Percentiles rank a stretch among this genome's conserved stretches.
phyloP scores from a whole-genome alignment of 164 flowering plant species.

The Taxillus chinensis region DNA sequence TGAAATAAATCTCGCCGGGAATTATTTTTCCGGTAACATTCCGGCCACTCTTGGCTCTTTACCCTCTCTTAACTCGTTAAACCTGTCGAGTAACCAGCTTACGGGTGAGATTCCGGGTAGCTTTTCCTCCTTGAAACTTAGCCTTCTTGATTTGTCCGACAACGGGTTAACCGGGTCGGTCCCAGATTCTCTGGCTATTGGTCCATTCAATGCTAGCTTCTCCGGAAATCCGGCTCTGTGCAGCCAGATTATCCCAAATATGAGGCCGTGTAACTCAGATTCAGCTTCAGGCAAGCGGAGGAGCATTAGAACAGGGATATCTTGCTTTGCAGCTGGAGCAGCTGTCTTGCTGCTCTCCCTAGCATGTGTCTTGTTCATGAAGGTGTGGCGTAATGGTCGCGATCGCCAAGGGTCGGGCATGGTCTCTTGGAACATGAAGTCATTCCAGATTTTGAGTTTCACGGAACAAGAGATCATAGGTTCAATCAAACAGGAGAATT shows the following conservation, averaged over 20 bases:
- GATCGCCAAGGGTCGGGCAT: slow-evolving; percentile 4
- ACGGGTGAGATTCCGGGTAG: slow-evolving; percentile 31
- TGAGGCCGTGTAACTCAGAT: slow-evolving; percentile 16
- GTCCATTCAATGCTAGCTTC: slow-evolving; percentile 26
- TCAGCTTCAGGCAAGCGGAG: slow-evolving; percentile 9
- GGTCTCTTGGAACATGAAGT: slow-evolving; percentile 33
- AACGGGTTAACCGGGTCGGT: slow-evolving; percentile 32
- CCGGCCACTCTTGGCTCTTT: slow-evolving; percentile 24
- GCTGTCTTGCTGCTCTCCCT: slow-evolving; percentile 13
- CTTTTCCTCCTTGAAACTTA: slow-evolving; percentile 22
- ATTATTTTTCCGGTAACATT: slow-evolving; percentile 22
- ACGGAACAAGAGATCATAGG: slow-evolving; percentile 28
- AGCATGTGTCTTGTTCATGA: slow-evolving; percentile 13
- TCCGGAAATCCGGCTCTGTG: slow-evolving; percentile 42
- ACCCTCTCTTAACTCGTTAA: slow-evolving; percentile 24
- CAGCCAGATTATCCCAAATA: slow-evolving; percentile 8
- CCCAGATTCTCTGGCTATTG: slow-evolving; percentile 23
- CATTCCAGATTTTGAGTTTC: slow-evolving; percentile 24
- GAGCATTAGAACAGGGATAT: slow-evolving; percentile 8
- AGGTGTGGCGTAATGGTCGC: slow-evolving; percentile 6
- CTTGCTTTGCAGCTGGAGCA: slow-evolving; percentile 17
- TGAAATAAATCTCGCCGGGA: slow-evolving; percentile 21
- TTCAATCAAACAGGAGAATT: slow-evolving; percentile 26
- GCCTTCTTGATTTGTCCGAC: slow-evolving; percentile 39
- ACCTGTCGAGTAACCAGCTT: slow-evolving; percentile 28